Evolutionary conservation across 192 early-diverging fungal genomes (phyloP).

Genomic region (Backusella liffmaniae): DNA sequence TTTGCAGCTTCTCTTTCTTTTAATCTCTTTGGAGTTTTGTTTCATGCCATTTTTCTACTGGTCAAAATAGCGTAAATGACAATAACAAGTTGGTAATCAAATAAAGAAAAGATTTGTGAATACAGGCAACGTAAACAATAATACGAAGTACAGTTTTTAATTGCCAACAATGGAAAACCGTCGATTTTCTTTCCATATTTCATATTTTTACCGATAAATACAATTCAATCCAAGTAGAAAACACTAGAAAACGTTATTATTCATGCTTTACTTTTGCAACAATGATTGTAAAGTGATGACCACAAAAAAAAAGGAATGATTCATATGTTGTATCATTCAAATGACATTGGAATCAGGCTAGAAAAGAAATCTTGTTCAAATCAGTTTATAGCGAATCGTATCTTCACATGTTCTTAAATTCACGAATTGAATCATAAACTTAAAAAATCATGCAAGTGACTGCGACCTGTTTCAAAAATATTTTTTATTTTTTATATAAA

Average conservation of each 20-base stretch:
- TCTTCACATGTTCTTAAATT: not conserved
- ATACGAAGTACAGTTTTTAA: too few relatives aligned
- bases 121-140: too few relatives aligned
- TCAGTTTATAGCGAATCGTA: not conserved
- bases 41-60: not conserved
- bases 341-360: not conserved
- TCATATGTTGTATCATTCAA: not conserved
- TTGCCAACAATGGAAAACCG: too few relatives aligned
- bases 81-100: too few relatives aligned
- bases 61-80: too few relatives aligned
- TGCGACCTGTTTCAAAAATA: slow-evolving; percentile 5
- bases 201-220: too few relatives aligned
- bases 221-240: too few relatives aligned
- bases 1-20: too few relatives aligned
- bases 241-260: too few relatives aligned
- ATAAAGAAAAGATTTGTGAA: too few relatives aligned
- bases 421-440: not conserved
- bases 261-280: too few relatives aligned
- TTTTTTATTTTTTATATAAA: not conserved
- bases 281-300: not conserved
- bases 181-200: not conserved
- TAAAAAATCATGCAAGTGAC: slow-evolving; percentile 7
- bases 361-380: not conserved
- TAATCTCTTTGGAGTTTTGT: too few relatives aligned
- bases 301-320: not conserved